Evolutionary conservation across 1,284 basidiomycete species (phyloP).

Genomic region (Rhodotorula sp.): DNA sequence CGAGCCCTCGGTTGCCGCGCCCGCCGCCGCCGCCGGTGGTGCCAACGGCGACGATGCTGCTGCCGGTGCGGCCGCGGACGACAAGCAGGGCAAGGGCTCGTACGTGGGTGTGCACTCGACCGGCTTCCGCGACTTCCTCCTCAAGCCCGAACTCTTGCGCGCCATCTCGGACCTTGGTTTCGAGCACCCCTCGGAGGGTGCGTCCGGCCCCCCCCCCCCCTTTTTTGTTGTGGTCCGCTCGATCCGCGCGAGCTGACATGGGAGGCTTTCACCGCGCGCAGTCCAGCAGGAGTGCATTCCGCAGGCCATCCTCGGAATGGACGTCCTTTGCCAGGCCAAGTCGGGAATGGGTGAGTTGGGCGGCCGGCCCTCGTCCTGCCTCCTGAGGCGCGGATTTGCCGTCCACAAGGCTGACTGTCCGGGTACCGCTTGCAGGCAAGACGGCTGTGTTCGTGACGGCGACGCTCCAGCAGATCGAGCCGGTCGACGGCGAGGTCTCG

Average conservation of each 20-base stretch:
- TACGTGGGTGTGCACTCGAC: slow-evolving; percentile 92
- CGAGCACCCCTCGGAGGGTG: slow-evolving; percentile 99
- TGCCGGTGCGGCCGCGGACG: slow-evolving; percentile 64
- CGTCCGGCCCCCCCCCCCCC: slow-evolving; percentile 45
- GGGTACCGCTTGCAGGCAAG: slow-evolving; percentile 59
- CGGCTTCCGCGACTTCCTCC: slow-evolving; percentile 76
- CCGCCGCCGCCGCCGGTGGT: slow-evolving; percentile 46
- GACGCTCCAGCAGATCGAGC: slow-evolving; percentile 96
- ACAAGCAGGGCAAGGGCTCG: slow-evolving; percentile 75
- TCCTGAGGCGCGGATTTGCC: neutral
- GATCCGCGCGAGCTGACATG: neutral
- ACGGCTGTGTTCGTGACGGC: slow-evolving; percentile 99
- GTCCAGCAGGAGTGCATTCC: slow-evolving; percentile 99
- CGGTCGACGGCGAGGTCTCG: slow-evolving; percentile 95
- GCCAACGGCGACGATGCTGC: slow-evolving; percentile 52
- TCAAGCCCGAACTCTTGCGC: slow-evolving; percentile 94
- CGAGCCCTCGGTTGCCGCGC: slow-evolving; percentile 52
- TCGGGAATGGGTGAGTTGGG: slow-evolving; percentile 74
- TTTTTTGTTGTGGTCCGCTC: neutral
- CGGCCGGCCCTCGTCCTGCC: neutral
- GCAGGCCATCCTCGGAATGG: slow-evolving; percentile 98
- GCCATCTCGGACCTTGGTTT: slow-evolving; percentile 99
- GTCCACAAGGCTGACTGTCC: neutral
- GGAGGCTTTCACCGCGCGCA: slow-evolving; percentile 48
- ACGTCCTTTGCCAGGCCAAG: slow-evolving; percentile 99